Percentiles rank a stretch among this genome's conserved stretches.
Conservation (phyloP, 2,329 filamentous ascomycete genomes). For the Ophiocordyceps australis region DNA sequence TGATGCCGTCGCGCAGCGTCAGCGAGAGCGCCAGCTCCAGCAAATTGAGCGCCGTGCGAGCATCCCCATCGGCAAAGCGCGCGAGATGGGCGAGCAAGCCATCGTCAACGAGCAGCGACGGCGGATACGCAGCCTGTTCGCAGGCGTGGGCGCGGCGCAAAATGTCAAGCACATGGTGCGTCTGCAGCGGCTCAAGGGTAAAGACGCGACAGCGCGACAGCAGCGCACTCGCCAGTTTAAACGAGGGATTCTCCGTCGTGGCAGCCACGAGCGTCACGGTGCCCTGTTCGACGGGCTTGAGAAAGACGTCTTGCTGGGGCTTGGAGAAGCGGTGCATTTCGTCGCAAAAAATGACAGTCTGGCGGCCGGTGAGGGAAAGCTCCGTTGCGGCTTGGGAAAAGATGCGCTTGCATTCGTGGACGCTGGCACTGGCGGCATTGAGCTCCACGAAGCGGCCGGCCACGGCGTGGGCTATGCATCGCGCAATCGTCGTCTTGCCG, state of each 20-base stretch:
- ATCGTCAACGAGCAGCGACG: slow-evolving; percentile 48
- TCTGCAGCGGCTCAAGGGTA: slow-evolving; percentile 57
- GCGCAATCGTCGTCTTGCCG: slow-evolving; percentile 81
- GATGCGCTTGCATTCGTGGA: slow-evolving; percentile 82
- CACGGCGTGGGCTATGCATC: slow-evolving; percentile 70
- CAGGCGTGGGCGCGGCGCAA: slow-evolving; percentile 53
- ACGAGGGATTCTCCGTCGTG: slow-evolving; percentile 92
- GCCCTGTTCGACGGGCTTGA: slow-evolving; percentile 81
- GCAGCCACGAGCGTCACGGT: slow-evolving; percentile 85
- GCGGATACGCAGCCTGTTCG: slow-evolving; percentile 27
- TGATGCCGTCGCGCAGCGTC: slow-evolving; percentile 36
- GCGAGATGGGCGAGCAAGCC: slow-evolving; percentile 69
- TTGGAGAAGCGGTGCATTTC: slow-evolving; percentile 91
- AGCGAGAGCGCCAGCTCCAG: slow-evolving; percentile 77
- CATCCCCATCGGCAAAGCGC: slow-evolving; percentile 79
- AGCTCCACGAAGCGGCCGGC: slow-evolving; percentile 86
- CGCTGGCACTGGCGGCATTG: slow-evolving; percentile 77
- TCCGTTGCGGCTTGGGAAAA: slow-evolving; percentile 75
- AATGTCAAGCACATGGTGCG: slow-evolving; percentile 56
- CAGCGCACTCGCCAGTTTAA: slow-evolving; percentile 77
- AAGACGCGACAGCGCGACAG: slow-evolving; percentile 85
- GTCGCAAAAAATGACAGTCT: slow-evolving; percentile 94
- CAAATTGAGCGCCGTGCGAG: slow-evolving; percentile 79
- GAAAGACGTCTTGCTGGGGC: slow-evolving; percentile 83
- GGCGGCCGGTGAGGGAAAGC: slow-evolving; percentile 61